Base-by-base conservation (phyloP, 2,329 filamentous ascomycete species). In the Xylogone sp. region DNA sequence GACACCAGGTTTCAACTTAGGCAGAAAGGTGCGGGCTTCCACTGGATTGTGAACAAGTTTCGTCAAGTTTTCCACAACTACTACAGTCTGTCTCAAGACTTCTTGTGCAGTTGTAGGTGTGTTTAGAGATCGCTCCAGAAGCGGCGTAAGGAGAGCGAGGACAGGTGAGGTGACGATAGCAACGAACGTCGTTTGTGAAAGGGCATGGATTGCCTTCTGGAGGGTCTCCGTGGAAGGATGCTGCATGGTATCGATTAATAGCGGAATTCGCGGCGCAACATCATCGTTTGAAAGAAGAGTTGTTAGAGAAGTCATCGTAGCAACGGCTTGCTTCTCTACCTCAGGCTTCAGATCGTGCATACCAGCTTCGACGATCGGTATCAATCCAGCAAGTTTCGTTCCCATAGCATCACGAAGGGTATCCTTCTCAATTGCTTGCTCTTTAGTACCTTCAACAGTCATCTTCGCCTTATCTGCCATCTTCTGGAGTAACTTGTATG, bases 141-240 rank as follows among this genome's bases (percentile, higher is more conserved):
- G 87, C 44, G 94, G 94, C 1, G 94, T 99, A 50, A 99, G 81
- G 51, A 99, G 84, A 18, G 94, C 94, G 52, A 99, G 83, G 4
- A 97, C 93, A 9, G 94, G 94, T 8, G 93, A 97, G 12, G 91
- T 97, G 62, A 99, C 94, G 58, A 96, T 81, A 51, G 94, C 92
- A 49, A 99, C 94, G 62, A 99, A 99, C n/a, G 94, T 99, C 10
- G 94, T 99, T 75, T 96, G 90, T 3, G 92, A 97, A 44, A 99
- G 79, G 44, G 92, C 94, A 67, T 97, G 94, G 59, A 99, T 97
- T 27, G 94, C 92, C 76, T 97, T 97, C 68, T 96, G 90, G 51
- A 95, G 80, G 22, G 87, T 90, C 70, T 95, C 84, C 13, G 88
- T 78, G 10, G 90, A 96, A 5, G 94, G 94, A 63, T 97, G 86